Conservation (phyloP, 805 yeast species). For the Metschnikowia drakensbergensis region DNA sequence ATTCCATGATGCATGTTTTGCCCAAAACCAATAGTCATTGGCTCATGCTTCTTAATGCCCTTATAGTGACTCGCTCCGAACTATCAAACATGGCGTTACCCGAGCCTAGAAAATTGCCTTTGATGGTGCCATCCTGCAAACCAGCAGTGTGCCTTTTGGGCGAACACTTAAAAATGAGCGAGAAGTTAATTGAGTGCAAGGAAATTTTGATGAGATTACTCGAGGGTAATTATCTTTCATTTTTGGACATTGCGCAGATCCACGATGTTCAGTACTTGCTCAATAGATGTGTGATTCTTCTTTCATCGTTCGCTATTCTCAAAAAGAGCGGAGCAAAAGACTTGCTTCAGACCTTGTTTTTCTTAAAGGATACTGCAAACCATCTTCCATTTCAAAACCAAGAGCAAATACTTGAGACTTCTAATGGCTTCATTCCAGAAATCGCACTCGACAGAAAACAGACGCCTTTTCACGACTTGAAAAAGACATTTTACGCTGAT, state of each 20-base stretch:
- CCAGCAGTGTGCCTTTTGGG: not conserved
- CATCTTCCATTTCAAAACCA: slow-evolving; percentile 10
- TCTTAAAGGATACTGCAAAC: slow-evolving; percentile 11
- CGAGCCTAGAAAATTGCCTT: not conserved
- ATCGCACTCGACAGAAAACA: slow-evolving; percentile 7
- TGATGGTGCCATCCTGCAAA: not conserved
- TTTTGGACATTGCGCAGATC: slow-evolving; percentile 8
- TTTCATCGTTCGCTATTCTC: slow-evolving; percentile 6
- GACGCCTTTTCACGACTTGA: slow-evolving; percentile 8
- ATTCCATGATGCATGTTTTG: not conserved
- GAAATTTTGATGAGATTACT: slow-evolving; percentile 6
- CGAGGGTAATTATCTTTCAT: not conserved
- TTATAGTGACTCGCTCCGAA: slow-evolving; percentile 6
- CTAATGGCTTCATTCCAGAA: slow-evolving; percentile 12
- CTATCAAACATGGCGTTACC: slow-evolving; percentile 1
- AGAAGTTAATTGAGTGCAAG: slow-evolving; percentile 9
- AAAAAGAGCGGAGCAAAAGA: slow-evolving; percentile 1
- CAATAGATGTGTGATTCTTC: slow-evolving; percentile 8
- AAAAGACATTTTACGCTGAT: slow-evolving; percentile 10
- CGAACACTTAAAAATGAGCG: not conserved
- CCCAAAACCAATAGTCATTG: not conserved
- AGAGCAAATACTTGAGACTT: not conserved
- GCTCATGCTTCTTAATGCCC: slow-evolving; percentile 6
- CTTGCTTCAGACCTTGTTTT: slow-evolving; percentile 20
- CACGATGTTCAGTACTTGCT: slow-evolving; percentile 10